These are phyloP conservation scores for Sutorius eximius DNA, from an alignment of 1,284 basidiomycete species.

Conservation along the genomic window DNA sequence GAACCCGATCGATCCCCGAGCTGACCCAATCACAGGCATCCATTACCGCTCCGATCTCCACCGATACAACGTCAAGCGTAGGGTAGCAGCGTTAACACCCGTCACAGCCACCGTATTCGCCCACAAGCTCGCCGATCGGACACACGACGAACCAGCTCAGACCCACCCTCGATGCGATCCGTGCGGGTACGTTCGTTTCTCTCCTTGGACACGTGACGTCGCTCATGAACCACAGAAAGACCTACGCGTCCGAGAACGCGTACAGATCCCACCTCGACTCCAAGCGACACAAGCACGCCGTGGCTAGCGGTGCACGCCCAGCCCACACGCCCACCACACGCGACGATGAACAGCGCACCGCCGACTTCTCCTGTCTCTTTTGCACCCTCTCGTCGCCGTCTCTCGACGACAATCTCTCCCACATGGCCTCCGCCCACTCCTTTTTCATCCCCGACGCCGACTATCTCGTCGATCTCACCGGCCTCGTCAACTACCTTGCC, in stretches of 20 bases:
- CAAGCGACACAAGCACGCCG: slow-evolving; percentile 88
- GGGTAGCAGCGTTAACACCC: slow-evolving; percentile 89
- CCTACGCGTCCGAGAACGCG: slow-evolving; percentile 88
- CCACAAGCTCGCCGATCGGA: slow-evolving; percentile 84
- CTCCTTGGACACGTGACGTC: neutral
- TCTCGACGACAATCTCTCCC: slow-evolving; percentile 71
- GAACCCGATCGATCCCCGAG: neutral
- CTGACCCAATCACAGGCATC: slow-evolving; percentile 48
- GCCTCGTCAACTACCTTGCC: slow-evolving; percentile 85
- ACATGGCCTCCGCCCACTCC: slow-evolving; percentile 88
- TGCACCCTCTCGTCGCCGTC: slow-evolving; percentile 60
- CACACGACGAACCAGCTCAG: slow-evolving; percentile 68
- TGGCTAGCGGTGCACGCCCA: slow-evolving; percentile 48
- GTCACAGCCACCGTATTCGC: slow-evolving; percentile 82
- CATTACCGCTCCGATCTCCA: slow-evolving; percentile 97
- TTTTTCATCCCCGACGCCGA: slow-evolving; percentile 97
- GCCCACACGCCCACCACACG: neutral
- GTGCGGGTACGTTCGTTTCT: slow-evolving; percentile 67
- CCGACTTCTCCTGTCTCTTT: slow-evolving; percentile 88
- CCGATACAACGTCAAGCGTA: slow-evolving; percentile 97
- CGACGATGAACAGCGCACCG: slow-evolving; percentile 55
- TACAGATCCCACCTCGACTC: slow-evolving; percentile 87
- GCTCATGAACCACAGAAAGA: slow-evolving; percentile 59
- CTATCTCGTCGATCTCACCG: slow-evolving; percentile 82
- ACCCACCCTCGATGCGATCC: slow-evolving; percentile 64